Evolutionary conservation across 1,139 yeast species (phyloP).

Genomic region (Blastobotrys petasosporus): DNA sequence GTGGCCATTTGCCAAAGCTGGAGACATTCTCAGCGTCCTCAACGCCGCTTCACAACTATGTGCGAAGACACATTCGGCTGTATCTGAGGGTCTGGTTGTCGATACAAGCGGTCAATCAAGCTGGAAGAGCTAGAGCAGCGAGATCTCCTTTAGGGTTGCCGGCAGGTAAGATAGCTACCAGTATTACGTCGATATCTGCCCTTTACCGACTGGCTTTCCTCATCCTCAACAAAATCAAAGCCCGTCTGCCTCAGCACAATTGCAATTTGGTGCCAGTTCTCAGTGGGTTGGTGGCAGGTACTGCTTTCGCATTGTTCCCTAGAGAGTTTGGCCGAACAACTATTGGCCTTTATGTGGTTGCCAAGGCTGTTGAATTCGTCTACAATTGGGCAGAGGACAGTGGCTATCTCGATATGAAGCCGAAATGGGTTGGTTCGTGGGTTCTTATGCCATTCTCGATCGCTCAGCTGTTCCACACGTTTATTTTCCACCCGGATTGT

Average conservation of each 20-base stretch:
- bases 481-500: constrained; percentile 34
- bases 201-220: constrained; percentile 26
- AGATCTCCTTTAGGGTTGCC: constrained; percentile 9
- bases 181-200: constrained; percentile 27
- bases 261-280: constrained; percentile 24
- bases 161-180: constrained; percentile 24
- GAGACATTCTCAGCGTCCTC: neutral
- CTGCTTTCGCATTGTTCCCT: constrained; percentile 29
- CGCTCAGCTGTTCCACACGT: constrained; percentile 37
- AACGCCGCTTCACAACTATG: constrained; percentile 3
- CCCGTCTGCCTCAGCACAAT: constrained; percentile 5
- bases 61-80: constrained; percentile 29
- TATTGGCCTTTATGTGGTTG: constrained; percentile 32
- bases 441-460: constrained; percentile 38
- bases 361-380: constrained; percentile 34
- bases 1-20: constrained; percentile 15
- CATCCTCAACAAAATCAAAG: constrained; percentile 14
- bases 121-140: constrained; percentile 10
- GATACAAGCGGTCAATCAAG: constrained; percentile 21
- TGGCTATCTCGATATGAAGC: constrained; percentile 32
- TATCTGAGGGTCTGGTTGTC: constrained; percentile 26
- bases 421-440: constrained; percentile 37
- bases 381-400: constrained; percentile 35
- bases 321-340: constrained; percentile 24
- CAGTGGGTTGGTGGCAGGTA: constrained; percentile 30